These are phyloP conservation scores for Rhizopus arrhizus DNA, from an alignment of 371 early-diverging fungal species.

Conservation along the genomic window DNA sequence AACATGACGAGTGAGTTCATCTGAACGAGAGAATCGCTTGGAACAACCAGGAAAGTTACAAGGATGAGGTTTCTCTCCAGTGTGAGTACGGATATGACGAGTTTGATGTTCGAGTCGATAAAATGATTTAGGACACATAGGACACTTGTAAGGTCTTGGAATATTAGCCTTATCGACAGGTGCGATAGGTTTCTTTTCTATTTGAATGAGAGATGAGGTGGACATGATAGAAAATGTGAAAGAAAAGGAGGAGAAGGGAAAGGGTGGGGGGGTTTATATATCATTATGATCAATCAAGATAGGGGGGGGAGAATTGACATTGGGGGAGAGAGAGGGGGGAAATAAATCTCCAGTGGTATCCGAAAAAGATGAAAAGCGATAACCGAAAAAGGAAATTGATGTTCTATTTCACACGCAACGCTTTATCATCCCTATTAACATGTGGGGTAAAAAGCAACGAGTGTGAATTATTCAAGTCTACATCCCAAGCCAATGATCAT, in stretches of 20 bases:
- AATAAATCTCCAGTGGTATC: too few relatives aligned
- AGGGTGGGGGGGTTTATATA: too few relatives aligned
- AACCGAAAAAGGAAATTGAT: not conserved
- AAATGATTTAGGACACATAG: slow-evolving; percentile 70
- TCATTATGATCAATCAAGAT: too few relatives aligned
- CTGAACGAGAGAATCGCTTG: slow-evolving; percentile 87
- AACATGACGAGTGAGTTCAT: slow-evolving; percentile 86
- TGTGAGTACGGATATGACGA: slow-evolving; percentile 89
- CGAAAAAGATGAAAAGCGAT: not conserved
- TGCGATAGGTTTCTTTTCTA: slow-evolving; percentile 31
- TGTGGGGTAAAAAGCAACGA: not conserved
- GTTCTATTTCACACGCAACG: not conserved
- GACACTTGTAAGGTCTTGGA: slow-evolving; percentile 69
- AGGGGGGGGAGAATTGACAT: too few relatives aligned
- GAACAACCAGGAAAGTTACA: slow-evolving; percentile 81
- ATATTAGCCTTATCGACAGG: slow-evolving; percentile 42
- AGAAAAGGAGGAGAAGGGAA: too few relatives aligned
- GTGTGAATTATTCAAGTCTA: not conserved
- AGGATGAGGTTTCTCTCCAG: slow-evolving; percentile 88
- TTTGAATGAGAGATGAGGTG: slow-evolving; percentile 8
- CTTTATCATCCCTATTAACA: too few relatives aligned
- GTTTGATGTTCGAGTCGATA: slow-evolving; percentile 81
- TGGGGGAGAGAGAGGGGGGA: too few relatives aligned
- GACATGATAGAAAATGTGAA: slow-evolving; percentile 4
- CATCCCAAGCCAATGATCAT: not conserved